A percentile compares a stretch with the other conserved stretches of the same genome.
These are phyloP conservation scores for Nadsonia commutata DNA, from an alignment of 1,139 yeast genomes.

Conservation along the genomic window DNA sequence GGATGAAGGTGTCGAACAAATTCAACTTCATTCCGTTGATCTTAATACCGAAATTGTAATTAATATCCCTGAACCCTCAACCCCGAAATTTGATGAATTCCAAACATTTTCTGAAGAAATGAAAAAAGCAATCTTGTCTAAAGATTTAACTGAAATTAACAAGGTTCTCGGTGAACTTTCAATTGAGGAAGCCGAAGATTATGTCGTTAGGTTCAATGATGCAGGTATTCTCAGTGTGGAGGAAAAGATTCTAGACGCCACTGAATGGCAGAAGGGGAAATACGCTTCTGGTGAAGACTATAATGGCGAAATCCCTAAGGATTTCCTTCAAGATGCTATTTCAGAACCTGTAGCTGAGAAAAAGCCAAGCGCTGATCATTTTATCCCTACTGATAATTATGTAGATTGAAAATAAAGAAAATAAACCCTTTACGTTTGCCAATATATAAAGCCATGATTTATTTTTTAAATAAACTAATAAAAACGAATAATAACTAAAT, in stretches of 20 bases:
- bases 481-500: too few relatives aligned
- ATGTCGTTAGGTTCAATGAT: conserved; percentile 60
- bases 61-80: conserved; percentile 44
- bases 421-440: too few relatives aligned
- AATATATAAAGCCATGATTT: too few relatives aligned
- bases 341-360: background rate
- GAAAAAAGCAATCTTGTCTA: conserved; percentile 63
- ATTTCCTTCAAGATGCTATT: background rate
- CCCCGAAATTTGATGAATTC: conserved; percentile 32
- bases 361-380: too few relatives aligned
- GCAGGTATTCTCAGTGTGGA: conserved; percentile 76
- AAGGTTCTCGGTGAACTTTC: conserved; percentile 65
- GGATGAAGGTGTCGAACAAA: conserved; percentile 55
- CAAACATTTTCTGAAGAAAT: conserved; percentile 39
- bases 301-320: background rate
- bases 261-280: conserved; percentile 36
- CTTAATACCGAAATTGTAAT: conserved; percentile 67
- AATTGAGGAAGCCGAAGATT: conserved; percentile 65
- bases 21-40: conserved; percentile 80
- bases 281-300: background rate
- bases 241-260: conserved; percentile 61
- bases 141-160: conserved; percentile 65
- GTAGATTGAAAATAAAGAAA: too few relatives aligned
- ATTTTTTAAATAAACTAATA: too few relatives aligned
- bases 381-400: too few relatives aligned